Evolutionary conservation across 2,329 filamentous ascomycete genomes (phyloP).

Genomic region (Colletotrichum tofieldiae): DNA sequence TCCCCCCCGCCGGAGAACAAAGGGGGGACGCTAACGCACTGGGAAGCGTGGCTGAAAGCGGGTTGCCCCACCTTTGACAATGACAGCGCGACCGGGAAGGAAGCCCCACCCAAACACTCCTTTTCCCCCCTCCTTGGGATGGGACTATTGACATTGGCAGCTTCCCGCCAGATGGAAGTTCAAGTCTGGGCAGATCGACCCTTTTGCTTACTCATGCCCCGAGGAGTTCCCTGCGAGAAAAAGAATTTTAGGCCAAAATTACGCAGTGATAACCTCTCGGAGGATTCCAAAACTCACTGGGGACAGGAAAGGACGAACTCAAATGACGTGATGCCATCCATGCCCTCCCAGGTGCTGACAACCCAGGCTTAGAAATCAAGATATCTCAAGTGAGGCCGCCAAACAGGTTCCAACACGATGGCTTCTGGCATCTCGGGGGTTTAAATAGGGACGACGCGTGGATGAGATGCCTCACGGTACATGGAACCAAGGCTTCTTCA

Average conservation of each 20-base stretch:
- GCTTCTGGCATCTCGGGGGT: background rate
- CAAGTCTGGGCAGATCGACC: background rate
- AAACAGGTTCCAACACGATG: background rate
- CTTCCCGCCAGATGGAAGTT: background rate
- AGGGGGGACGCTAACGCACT: background rate
- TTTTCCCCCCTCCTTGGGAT: background rate
- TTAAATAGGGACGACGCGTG: background rate
- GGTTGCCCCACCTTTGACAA: background rate
- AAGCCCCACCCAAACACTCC: slow-evolving; percentile 21
- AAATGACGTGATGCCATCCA: background rate
- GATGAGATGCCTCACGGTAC: too few species aligned
- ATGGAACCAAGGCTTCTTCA: background rate
- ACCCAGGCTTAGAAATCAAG: slow-evolving; percentile 12
- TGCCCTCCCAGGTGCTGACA: background rate
- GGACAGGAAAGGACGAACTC: background rate
- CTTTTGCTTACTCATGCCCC: background rate
- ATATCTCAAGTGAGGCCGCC: background rate
- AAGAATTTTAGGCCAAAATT: background rate
- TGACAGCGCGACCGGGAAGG: slow-evolving; percentile 19
- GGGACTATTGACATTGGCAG: background rate
- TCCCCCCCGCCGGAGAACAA: slow-evolving; percentile 13
- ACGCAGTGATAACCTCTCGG: too few species aligned
- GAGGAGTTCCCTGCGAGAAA: background rate
- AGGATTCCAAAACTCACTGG: background rate
- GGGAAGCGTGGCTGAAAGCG: slow-evolving; percentile 26